Evolutionary conservation across 805 yeast genomes (phyloP).

Genomic region (Candida ortonii): DNA sequence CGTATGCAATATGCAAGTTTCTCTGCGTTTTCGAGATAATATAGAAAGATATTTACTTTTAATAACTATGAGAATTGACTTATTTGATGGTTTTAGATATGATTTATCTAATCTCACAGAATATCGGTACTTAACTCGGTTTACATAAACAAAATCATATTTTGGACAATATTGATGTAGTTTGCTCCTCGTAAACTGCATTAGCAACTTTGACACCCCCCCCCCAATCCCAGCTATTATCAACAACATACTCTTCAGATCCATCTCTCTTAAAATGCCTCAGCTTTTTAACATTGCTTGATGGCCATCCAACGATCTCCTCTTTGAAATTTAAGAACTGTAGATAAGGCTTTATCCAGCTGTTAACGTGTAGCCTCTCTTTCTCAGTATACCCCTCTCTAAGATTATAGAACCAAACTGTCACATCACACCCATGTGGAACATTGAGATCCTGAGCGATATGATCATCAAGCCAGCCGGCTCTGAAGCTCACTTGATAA

Average conservation of each 20-base stretch:
- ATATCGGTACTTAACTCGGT: too few relatives aligned
- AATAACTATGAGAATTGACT: too few relatives aligned
- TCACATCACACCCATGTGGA: constrained; percentile 36
- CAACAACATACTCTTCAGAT: constrained; percentile 25
- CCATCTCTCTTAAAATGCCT: constrained; percentile 34
- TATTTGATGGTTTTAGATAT: too few relatives aligned
- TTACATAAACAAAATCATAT: too few relatives aligned
- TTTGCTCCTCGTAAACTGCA: constrained; percentile 26
- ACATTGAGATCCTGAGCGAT: constrained; percentile 29
- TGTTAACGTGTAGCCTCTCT: constrained; percentile 24
- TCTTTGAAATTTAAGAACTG: constrained; percentile 30
- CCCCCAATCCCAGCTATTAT: constrained; percentile 39
- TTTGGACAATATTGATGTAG: too few relatives aligned
- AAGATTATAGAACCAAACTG: constrained; percentile 35
- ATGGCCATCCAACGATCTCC: constrained; percentile 31
- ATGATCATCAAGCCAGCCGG: constrained; percentile 14
- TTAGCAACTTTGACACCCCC: constrained; percentile 33
- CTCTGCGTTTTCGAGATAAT: too few relatives aligned
- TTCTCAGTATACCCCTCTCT: constrained; percentile 27
- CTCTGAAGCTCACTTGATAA: constrained; percentile 31
- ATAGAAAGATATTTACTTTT: too few relatives aligned
- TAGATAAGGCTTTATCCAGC: constrained; percentile 32
- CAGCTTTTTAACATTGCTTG: constrained; percentile 23
- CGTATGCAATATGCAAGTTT: too few relatives aligned
- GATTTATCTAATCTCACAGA: too few relatives aligned